These are phyloP conservation scores for Penicillium tannophilum DNA, from an alignment of 495 filamentous ascomycete species.

Conservation along the genomic window DNA sequence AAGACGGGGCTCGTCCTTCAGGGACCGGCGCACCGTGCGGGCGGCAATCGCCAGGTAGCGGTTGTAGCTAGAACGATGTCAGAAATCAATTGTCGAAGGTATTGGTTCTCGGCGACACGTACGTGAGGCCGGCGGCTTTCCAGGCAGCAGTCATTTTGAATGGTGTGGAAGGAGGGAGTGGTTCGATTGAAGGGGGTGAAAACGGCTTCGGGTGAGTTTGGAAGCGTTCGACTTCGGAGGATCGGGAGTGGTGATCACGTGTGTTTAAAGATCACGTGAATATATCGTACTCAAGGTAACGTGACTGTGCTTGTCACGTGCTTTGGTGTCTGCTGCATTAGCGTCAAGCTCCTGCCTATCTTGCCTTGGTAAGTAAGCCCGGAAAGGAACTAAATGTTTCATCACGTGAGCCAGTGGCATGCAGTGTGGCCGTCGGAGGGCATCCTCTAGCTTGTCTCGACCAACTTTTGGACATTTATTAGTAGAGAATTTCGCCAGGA, in stretches of 20 bases:
- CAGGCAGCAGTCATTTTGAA: conserved; percentile 96
- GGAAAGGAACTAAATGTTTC: too few relatives aligned
- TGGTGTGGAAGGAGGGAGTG: conserved; percentile 28
- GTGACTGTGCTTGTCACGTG: background rate
- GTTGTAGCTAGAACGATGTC: conserved; percentile 50
- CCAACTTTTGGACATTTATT: too few relatives aligned
- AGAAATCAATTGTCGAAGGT: conserved; percentile 20
- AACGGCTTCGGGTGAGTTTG: conserved; percentile 38
- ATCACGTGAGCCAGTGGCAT: too few relatives aligned
- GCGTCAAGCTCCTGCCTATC: too few relatives aligned
- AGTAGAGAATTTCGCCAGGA: too few relatives aligned
- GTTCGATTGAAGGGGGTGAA: conserved; percentile 36
- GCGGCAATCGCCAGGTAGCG: conserved; percentile 59
- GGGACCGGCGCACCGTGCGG: conserved; percentile 71
- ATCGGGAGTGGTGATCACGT: conserved; percentile 45
- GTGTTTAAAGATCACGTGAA: conserved; percentile 11
- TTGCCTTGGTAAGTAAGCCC: too few relatives aligned
- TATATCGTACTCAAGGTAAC: background rate
- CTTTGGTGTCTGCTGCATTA: too few relatives aligned
- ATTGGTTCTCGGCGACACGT: conserved; percentile 36
- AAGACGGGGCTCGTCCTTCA: conserved; percentile 90
- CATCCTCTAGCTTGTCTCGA: too few relatives aligned
- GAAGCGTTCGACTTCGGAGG: conserved; percentile 44
- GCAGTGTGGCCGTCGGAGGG: too few relatives aligned
- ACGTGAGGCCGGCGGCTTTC: conserved; percentile 98